phyloP scores from a whole-genome alignment of 2,329 filamentous ascomycete species.

The Fusarium haematococcum region DNA sequence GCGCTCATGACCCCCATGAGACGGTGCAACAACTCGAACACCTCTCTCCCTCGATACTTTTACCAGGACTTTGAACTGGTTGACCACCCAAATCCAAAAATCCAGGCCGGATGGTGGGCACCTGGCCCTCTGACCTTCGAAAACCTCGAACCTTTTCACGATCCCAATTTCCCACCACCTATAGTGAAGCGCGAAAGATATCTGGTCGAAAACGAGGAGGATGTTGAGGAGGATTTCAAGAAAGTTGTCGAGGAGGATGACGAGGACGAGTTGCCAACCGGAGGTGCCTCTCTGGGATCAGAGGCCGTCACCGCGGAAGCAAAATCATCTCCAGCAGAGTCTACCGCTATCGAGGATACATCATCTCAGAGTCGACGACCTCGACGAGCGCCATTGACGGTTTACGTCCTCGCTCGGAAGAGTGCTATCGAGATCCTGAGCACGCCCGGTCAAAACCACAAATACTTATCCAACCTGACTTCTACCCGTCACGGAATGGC shows the following conservation, averaged over 20 bases:
- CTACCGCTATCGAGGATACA: neutral
- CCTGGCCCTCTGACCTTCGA: constrained; percentile 57
- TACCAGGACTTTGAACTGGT: constrained; percentile 71
- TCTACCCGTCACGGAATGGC: constrained; percentile 45
- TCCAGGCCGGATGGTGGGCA: constrained; percentile 64
- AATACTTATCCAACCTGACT: constrained; percentile 23
- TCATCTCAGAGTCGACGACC: neutral
- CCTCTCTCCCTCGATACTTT: constrained; percentile 69
- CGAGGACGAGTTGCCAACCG: neutral
- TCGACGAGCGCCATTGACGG: constrained; percentile 23
- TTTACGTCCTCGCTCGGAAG: constrained; percentile 47
- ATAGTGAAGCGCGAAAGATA: neutral
- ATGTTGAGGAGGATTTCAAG: neutral
- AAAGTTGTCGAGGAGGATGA: too few relatives aligned
- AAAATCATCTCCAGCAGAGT: neutral
- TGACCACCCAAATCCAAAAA: constrained; percentile 67
- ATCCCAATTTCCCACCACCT: neutral
- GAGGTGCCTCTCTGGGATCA: neutral
- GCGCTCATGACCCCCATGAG: constrained; percentile 72
- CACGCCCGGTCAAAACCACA: neutral
- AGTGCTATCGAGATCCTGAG: constrained; percentile 44
- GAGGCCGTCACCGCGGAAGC: neutral
- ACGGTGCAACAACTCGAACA: constrained; percentile 62
- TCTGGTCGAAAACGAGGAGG: neutral
- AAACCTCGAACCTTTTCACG: constrained; percentile 33